phyloP scores from a whole-genome alignment of 2,329 filamentous ascomycete species.

The Fusarium sp. region DNA sequence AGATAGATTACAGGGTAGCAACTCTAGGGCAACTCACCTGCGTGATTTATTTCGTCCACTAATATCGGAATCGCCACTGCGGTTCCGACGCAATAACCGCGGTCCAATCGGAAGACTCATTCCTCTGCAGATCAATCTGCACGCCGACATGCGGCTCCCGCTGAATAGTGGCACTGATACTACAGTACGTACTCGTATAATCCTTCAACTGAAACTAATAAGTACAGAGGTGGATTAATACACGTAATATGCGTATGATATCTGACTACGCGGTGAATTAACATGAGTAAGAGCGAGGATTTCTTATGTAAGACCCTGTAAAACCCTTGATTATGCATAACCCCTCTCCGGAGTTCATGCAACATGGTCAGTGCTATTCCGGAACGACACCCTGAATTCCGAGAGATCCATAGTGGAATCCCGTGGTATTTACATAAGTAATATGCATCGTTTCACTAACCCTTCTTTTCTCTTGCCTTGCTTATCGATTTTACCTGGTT shows the following conservation, averaged over 20 bases:
- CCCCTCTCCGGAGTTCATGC: background rate
- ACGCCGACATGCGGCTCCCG: background rate
- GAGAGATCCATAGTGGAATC: background rate
- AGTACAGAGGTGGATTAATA: background rate
- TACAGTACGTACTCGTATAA: background rate
- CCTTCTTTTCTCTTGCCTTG: background rate
- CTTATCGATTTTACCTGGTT: background rate
- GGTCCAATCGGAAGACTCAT: background rate
- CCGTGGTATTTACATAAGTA: background rate
- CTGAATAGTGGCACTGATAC: background rate
- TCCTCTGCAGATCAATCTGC: background rate
- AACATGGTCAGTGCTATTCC: background rate
- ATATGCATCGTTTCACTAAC: background rate
- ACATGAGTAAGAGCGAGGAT: fast-evolving
- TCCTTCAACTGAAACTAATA: background rate
- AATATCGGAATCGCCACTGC: background rate
- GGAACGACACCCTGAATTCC: background rate
- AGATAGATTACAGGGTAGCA: background rate
- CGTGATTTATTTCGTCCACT: constrained; percentile 1
- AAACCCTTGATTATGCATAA: constrained; percentile 1
- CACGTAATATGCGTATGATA: background rate
- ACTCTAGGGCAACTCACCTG: background rate
- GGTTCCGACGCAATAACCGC: background rate
- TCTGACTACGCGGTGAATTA: background rate
- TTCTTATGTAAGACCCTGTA: background rate